Evolutionary conservation across 2,329 filamentous ascomycete genomes (phyloP), one percentile per base, ranked within the genome.

Genomic region (Orbilia quercus): DNA sequence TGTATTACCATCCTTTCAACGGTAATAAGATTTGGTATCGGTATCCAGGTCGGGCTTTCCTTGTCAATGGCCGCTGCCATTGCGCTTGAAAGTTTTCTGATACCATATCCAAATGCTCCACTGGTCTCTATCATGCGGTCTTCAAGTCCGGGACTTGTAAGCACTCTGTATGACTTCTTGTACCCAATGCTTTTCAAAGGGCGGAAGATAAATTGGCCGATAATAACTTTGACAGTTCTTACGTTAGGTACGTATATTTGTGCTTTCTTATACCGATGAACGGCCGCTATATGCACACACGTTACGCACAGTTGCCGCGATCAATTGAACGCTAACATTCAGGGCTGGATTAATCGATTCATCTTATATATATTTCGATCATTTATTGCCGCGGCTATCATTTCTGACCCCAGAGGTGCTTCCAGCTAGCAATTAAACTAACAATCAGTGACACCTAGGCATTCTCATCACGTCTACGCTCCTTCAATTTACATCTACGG

Each of bases 401-500:
- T n/a, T n/a, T n/a, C n/a, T n/a, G n/a, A n/a, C n/a, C n/a, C n/a
- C n/a, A n/a, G n/a, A n/a, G n/a, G n/a, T n/a, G n/a, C n/a, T n/a
- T n/a, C n/a, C n/a, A n/a, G n/a, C n/a, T n/a, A n/a, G n/a, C n/a
- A n/a, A 22, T 47, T 5, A 50, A 22, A 4, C 34, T 36, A 3
- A 31, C 2, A 36, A n/a, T 23, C 34, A 38, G 18, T 9, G 18
- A 40, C 18, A 14, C 5, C 20, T 40, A 55, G 51, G 51, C 11
- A 55, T 55, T 11, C 14, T 55, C 6, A 7, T 55, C 7, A 55
- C 51, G 3, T 55, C 51, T 1, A 55, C 51, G 2, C 5, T 42
- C 1, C 51, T 55, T 40, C 51, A 55, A 16, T 55, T 55, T n/a
- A 55, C 51, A 11, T 55, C 51, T 6, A 55, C 51, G 7, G 31